phyloP scores from a whole-genome alignment of 2,329 filamentous ascomycete species.

The Talaromyces sp. region DNA sequence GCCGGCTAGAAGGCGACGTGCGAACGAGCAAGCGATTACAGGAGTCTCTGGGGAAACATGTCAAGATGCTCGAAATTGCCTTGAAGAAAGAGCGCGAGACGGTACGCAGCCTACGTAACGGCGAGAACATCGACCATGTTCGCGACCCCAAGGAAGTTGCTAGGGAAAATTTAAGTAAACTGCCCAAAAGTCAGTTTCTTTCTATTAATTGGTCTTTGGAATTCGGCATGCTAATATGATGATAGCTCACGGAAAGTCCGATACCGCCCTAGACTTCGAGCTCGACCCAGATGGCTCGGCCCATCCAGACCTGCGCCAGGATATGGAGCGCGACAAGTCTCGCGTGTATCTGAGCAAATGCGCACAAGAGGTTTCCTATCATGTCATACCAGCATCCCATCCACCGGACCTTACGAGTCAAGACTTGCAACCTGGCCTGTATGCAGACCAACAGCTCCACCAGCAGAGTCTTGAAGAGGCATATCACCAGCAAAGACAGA shows the following conservation, averaged over 20 bases:
- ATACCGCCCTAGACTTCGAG: constrained; percentile 49
- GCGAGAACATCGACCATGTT: constrained; percentile 45
- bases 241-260: constrained; percentile 42
- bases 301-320: constrained; percentile 49
- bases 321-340: constrained; percentile 58
- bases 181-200: constrained; percentile 31
- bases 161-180: constrained; percentile 39
- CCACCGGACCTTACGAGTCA: constrained; percentile 48
- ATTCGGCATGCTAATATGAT: constrained; percentile 9
- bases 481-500: constrained; percentile 53
- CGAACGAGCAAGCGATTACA: constrained; percentile 83
- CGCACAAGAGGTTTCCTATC: constrained; percentile 63
- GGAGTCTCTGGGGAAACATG: constrained; percentile 84
- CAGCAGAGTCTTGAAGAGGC: constrained; percentile 55
- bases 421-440: constrained; percentile 40
- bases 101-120: constrained; percentile 50
- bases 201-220: not conserved
- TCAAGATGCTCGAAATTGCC: constrained; percentile 81
- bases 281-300: constrained; percentile 36
- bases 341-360: constrained; percentile 60
- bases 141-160: constrained; percentile 43
- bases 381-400: constrained; percentile 60
- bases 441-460: constrained; percentile 47
- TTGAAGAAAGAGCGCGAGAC: constrained; percentile 76
- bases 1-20: constrained; percentile 83